These are phyloP conservation scores for Suillus spraguei DNA, from an alignment of 768 basidiomycete species.

Conservation along the genomic window DNA sequence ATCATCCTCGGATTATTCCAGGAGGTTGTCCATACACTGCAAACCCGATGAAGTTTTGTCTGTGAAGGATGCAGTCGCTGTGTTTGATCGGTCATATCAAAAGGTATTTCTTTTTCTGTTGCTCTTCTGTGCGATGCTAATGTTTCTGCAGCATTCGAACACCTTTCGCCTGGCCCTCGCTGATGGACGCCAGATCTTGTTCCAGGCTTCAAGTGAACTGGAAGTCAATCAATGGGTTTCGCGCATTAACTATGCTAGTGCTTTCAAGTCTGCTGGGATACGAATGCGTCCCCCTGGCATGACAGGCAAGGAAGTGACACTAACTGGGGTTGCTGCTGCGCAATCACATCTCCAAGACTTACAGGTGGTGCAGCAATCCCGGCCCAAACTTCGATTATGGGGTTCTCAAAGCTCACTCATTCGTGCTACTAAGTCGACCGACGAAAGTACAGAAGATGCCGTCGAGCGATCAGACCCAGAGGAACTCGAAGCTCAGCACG, in stretches of 20 bases:
- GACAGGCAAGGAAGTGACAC: slow-evolving; percentile 67
- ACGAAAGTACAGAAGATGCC: slow-evolving; percentile 31
- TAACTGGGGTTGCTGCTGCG: slow-evolving; percentile 86
- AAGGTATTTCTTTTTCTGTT: slow-evolving; percentile 54
- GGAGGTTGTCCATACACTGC: slow-evolving; percentile 45
- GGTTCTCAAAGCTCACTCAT: slow-evolving; percentile 29
- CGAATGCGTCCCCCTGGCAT: slow-evolving; percentile 77
- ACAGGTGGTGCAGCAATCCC: slow-evolving; percentile 37
- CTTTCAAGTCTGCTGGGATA: slow-evolving; percentile 85
- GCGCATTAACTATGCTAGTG: slow-evolving; percentile 90
- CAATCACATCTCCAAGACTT: slow-evolving; percentile 79
- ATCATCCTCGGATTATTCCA: slow-evolving; percentile 42
- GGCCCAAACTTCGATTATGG: slow-evolving; percentile 39
- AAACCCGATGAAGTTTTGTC: slow-evolving; percentile 88
- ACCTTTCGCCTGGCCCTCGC: slow-evolving; percentile 79
- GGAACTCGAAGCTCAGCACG: slow-evolving; percentile 14
- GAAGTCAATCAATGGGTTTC: slow-evolving; percentile 92
- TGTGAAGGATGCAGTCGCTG: slow-evolving; percentile 75
- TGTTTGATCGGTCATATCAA: slow-evolving; percentile 75
- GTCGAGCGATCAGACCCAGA: slow-evolving; percentile 24
- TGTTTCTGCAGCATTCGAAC: slow-evolving; percentile 53
- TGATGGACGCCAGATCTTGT: slow-evolving; percentile 78
- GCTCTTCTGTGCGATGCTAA: slow-evolving; percentile 1
- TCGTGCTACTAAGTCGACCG: slow-evolving; percentile 44
- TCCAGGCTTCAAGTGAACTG: slow-evolving; percentile 67